Percentiles rank a stretch among this genome's conserved stretches.
phyloP scores from a whole-genome alignment of 2,329 filamentous ascomycete species.

The Calonectria pteridis region DNA sequence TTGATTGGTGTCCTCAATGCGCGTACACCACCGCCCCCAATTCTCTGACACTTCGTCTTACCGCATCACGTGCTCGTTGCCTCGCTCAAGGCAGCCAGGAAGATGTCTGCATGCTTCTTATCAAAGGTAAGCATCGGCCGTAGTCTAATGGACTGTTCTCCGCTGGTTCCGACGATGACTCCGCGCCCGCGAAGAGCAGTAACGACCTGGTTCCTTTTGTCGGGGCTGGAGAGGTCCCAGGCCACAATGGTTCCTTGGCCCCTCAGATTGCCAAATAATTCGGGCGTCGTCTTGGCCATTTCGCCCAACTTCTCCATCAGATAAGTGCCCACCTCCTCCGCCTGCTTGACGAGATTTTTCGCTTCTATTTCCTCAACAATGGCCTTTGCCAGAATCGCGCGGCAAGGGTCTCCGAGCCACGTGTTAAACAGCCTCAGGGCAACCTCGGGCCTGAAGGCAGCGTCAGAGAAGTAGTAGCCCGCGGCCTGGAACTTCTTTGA shows the following conservation, averaged over 20 bases:
- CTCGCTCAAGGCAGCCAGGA: conserved; percentile 1
- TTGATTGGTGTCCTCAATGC: not conserved
- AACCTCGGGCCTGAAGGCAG: conserved; percentile 85
- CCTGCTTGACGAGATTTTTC: conserved; percentile 7
- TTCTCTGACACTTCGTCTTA: not conserved
- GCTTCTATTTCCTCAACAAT: conserved; percentile 80
- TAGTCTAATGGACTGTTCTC: conserved; percentile 8
- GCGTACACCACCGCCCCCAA: not conserved
- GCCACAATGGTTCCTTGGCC: conserved; percentile 19
- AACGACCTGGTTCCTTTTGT: conserved; percentile 13
- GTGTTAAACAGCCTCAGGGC: conserved; percentile 97
- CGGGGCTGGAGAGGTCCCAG: conserved; percentile 5
- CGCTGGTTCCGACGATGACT: conserved; percentile 11
- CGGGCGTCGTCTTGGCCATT: not conserved
- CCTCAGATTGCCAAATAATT: conserved; percentile 8
- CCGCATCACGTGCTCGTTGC: not conserved
- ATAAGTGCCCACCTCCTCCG: conserved; percentile 4
- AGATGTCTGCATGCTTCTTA: conserved; percentile 18
- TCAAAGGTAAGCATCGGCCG: conserved; percentile 16
- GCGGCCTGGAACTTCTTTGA: conserved; percentile 71
- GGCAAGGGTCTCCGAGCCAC: conserved; percentile 94
- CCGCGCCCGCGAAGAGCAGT: conserved; percentile 8
- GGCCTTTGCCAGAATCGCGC: conserved; percentile 84
- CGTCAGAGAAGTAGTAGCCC: conserved; percentile 55
- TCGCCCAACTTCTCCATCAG: not conserved